Evolutionary conservation across 208 protist genomes (phyloP), one percentile per base, ranked within the genome.

Genomic region (Perkinsela sp.): DNA sequence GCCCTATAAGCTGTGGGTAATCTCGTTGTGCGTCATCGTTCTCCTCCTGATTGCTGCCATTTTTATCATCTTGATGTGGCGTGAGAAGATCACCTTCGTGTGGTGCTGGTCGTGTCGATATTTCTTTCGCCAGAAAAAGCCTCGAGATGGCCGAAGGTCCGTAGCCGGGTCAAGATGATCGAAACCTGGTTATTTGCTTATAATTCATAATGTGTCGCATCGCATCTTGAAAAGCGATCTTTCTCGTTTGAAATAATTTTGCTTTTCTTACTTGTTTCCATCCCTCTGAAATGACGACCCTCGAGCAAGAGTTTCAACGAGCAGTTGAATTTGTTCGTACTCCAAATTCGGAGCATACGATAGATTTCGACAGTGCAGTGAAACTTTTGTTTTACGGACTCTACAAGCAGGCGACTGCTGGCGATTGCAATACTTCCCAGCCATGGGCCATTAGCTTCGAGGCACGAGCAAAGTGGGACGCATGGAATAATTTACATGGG

Each of bases 401-500:
- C 28, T 91, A 79, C 73, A 91, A 91, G 74, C 86, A 91, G 73
- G 83, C 86, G 6, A 89, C 82, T 0, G 73, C 80, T 6, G 86
- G 86, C 13, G 84, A 91, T 70, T 73, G 87, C 48, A 89, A 84
- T 69, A 72, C 77, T 0, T 32, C 74, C 2, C 78, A 76, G 68
- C 83, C 86, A 22, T 88, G 83, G 78, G 48, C 81, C n/a, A 83
- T 88, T 74, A 84, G 89, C 70, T 67, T 71, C 70, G 79, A 80
- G n/a, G 84, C 82, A 0, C 70, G 79, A 1, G 85, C 85, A 29
- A 94, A 93, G 78, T 94, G 86, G 85, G 85, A 92, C 1, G 87
- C 88, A 68, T 95, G 90, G 88, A 81, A 81, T 30, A 72, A 72
- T 72, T 70, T 78, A 57, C 85, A 89, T 67, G 88, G 86, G 28